These are phyloP conservation scores for Hymenoscyphus fructigenus DNA, from an alignment of 2,329 filamentous ascomycete species.

Conservation along the genomic window DNA sequence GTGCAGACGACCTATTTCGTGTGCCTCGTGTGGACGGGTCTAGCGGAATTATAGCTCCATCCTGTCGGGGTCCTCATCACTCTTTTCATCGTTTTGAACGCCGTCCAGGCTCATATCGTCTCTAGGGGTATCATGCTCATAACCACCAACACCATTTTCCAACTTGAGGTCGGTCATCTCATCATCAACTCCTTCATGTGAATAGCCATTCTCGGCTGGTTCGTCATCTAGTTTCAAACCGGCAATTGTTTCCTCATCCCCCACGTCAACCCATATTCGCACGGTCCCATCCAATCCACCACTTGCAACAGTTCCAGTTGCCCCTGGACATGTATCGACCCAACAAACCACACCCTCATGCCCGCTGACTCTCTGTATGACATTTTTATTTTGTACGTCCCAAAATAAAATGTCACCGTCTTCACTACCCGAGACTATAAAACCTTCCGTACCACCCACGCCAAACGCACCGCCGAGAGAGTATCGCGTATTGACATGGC, in stretches of 20 bases:
- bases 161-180: constrained; percentile 20
- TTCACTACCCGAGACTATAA: constrained; percentile 82
- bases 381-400: constrained; percentile 83
- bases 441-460: constrained; percentile 54
- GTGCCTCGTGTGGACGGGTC: not conserved
- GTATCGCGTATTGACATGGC: constrained; percentile 80
- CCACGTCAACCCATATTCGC: constrained; percentile 56
- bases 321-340: constrained; percentile 60
- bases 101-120: constrained; percentile 24
- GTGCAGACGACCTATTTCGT: not conserved
- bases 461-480: constrained; percentile 86
- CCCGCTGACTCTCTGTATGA: constrained; percentile 67
- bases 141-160: constrained; percentile 21
- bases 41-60: constrained; percentile 18
- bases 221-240: constrained; percentile 21
- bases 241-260: constrained; percentile 27
- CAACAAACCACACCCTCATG: constrained; percentile 62
- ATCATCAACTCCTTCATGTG: constrained; percentile 5
- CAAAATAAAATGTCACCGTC: constrained; percentile 83
- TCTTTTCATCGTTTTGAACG: constrained; percentile 8
- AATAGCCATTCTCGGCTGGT: constrained; percentile 4
- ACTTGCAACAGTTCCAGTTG: constrained; percentile 54
- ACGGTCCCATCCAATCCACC: constrained; percentile 62
- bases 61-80: constrained; percentile 17
- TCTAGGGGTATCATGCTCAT: constrained; percentile 28